These are phyloP conservation scores for Amylocystis lapponica DNA, from an alignment of 768 basidiomycete genomes.

Conservation along the genomic window DNA sequence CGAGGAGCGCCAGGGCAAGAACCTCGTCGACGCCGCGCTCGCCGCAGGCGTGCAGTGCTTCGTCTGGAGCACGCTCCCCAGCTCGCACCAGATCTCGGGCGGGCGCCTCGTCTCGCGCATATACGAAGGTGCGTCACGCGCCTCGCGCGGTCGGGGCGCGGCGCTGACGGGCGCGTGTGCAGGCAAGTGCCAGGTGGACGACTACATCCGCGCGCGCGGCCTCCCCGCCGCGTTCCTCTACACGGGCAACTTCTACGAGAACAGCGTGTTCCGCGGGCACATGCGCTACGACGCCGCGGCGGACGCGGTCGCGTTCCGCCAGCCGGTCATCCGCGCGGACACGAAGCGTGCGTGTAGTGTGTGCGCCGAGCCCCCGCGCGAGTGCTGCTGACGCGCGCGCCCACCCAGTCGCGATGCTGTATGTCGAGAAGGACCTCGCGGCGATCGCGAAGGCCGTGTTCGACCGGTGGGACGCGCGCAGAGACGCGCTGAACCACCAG, in stretches of 20 bases:
- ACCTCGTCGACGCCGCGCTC: conserved; percentile 12
- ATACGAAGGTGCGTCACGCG: conserved; percentile 10
- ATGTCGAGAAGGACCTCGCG: conserved; percentile 14
- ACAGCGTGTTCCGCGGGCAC: conserved; percentile 14
- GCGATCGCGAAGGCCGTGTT: conserved; percentile 13
- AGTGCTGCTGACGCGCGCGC: neutral
- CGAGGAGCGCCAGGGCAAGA: conserved; percentile 16
- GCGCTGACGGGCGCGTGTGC: neutral
- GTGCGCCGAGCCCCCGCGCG: neutral
- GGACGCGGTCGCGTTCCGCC: conserved; percentile 14
- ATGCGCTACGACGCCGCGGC: conserved; percentile 10
- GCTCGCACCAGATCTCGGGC: conserved; percentile 13
- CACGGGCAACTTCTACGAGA: conserved; percentile 19
- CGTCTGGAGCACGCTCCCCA: conserved; percentile 16
- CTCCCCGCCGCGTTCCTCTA: conserved; percentile 11
- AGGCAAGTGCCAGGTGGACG: conserved; percentile 16
- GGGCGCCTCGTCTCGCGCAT: conserved; percentile 14
- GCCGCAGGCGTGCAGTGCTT: conserved; percentile 12
- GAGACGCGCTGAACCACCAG: conserved; percentile 12
- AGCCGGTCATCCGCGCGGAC: conserved; percentile 12
- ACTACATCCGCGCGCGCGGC: conserved; percentile 13
- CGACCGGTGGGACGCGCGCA: conserved; percentile 10
- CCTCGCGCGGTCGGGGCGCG: neutral
- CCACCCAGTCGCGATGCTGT: conserved; percentile 17
- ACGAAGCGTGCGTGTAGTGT: conserved; percentile 9